Base-by-base conservation (phyloP, 371 early-diverging fungal species). In the Syncephalis plumigaleata region DNA sequence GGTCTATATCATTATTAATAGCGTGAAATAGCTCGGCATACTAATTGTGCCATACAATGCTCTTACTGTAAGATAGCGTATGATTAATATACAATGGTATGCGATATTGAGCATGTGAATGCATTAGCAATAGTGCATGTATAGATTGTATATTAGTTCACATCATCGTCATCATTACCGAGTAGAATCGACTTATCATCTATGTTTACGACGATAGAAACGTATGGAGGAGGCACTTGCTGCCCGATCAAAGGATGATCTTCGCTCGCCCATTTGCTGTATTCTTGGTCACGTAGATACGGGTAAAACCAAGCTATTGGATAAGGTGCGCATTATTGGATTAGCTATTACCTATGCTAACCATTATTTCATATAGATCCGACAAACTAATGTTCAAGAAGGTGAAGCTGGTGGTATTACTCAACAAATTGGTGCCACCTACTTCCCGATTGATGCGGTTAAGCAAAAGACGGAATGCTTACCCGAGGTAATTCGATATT, bases 391-490 rank as follows among this genome's bases (percentile, higher is more conserved):
- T 66, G 99, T 99, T 18, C 99, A 99, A 69, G 99, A 91, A 54
- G 90, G 91, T 52, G 99, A 99, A 81, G 99, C 98, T 45, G 99
- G 99, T 58, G 99, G 99, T 66, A 99, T 99, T 63, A 99, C 99
- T 26, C 99, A 99, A 68, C 99, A 99, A 63, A 99, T 99, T 54
- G 99, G 99, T 67, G 99, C 99, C 25, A 99, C 99, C 18, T 99
- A 90, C 71, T 98, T 99, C 84, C 99, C 99, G 18, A 72, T 85
- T 46, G 84, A 88, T 26, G 89, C 91, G 36, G 87, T 99, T 56
- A 73, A 72, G 56, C 70, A 77, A 55, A 97, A 96, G 72, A 94
- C 95, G 16, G 78, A 77, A 1, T 73, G 79, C 20, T 64, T 97
- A 51, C 31, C 31, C 31, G 11, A 31, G 31, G 31, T 31, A 31